Evolutionary conservation across 805 yeast genomes (phyloP), one percentile per base, ranked within the genome.

Genomic region (Lipomyces orientalis): DNA sequence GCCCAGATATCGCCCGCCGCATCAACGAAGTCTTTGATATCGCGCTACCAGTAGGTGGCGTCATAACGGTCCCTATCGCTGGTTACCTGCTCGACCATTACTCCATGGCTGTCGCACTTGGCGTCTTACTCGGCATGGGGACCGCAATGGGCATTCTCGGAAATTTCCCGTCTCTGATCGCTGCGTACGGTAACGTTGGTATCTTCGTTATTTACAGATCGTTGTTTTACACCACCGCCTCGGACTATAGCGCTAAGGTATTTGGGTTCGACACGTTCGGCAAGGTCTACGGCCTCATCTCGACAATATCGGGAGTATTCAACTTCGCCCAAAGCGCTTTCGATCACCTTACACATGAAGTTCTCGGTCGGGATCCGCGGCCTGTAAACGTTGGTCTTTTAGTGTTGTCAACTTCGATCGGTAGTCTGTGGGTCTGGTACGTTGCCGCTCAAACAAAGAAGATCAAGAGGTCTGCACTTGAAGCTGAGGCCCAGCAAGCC

Each of bases 221-320:
- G 10, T 90, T 93, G 75, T 93, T 90, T 76, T 94, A 93, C 79
- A 93, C 98, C 1, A 91, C 96, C 1, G 91, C 93, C 6, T 90
- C 97, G 1, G 98, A 94, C 78, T 92, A 88, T 77, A 86, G 93
- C 74, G 96, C 97, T 35, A 93, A 93, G 76, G 94, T 93, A 39
- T 93, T 94, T 80, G 98, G 98, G 0, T 93, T 90, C 78, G 88
- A 87, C 64, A 92, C 96, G 0, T 93, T 94, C 79, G 98, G 98
- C 49, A 90, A 93, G 1, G 88, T 94, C 6, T 94, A 94, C 76
- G 98, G 98, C 0, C 79, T 93, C 22, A 83, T 93, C 74, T 91
- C 93, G 75, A 88, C 93, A 66, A 81, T 90, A 67, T 87, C 97
- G 16, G 98, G 98, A 4, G 68, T 89, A n/a, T 86, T 89, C 77